phyloP scores from a whole-genome alignment of 768 basidiomycete genomes.

The Psilocybe sp. region DNA sequence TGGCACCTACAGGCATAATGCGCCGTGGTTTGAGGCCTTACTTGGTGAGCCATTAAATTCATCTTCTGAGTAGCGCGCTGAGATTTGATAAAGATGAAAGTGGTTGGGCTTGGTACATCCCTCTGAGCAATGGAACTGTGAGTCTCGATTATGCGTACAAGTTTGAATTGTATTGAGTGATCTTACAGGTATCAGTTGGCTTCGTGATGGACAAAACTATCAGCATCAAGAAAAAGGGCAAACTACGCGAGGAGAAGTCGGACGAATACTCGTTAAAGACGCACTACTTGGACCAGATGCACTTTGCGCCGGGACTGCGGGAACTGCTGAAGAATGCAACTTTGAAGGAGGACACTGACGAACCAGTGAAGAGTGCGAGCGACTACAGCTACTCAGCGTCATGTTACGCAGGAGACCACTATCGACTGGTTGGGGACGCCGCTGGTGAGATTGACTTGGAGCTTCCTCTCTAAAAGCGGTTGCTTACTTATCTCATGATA shows the following conservation, averaged over 20 bases:
- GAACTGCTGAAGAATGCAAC: conserved; percentile 23
- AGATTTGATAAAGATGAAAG: conserved; percentile 1
- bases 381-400: conserved; percentile 35
- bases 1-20: conserved; percentile 6
- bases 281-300: conserved; percentile 27
- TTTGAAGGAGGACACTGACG: conserved; percentile 16
- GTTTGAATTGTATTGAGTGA: conserved; percentile 5
- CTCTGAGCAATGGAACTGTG: conserved; percentile 7
- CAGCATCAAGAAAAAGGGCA: conserved; percentile 25
- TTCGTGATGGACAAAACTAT: conserved; percentile 43
- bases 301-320: conserved; percentile 21
- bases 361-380: conserved; percentile 23
- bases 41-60: conserved; percentile 3
- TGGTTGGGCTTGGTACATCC: conserved; percentile 13
- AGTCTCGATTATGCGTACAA: neutral
- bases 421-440: conserved; percentile 32
- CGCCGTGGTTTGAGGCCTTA: conserved; percentile 9
- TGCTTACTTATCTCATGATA: conserved; percentile 16
- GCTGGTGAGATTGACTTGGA: conserved; percentile 19
- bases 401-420: conserved; percentile 27
- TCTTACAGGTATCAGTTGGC: conserved; percentile 44
- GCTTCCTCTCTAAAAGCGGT: neutral
- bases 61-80: neutral
- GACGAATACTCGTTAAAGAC: conserved; percentile 17
- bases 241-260: conserved; percentile 8